Evolutionary conservation across 2,329 filamentous ascomycete genomes (phyloP).

Genomic region (Aaosphaeria arxii): DNA sequence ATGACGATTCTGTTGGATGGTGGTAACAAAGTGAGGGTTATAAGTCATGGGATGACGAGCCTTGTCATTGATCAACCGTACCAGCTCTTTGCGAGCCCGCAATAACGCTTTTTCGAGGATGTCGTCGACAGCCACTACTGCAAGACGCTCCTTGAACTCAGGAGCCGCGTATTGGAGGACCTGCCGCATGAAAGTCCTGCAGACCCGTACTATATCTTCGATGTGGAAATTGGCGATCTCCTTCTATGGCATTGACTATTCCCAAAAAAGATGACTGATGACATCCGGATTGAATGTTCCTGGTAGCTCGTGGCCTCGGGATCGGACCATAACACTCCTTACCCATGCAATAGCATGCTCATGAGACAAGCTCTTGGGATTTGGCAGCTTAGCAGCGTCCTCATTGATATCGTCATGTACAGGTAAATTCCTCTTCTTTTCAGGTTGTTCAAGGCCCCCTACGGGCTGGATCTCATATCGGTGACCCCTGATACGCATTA

Average conservation of each 20-base stretch:
- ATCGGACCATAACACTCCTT: background rate
- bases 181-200: constrained; percentile 26
- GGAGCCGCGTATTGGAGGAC: constrained; percentile 24
- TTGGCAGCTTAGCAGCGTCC: too few relatives aligned
- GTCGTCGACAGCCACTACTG: background rate
- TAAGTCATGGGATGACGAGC: constrained; percentile 51
- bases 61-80: constrained; percentile 45
- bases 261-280: constrained; percentile 56
- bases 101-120: background rate
- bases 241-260: constrained; percentile 57
- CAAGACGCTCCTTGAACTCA: background rate
- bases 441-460: too few relatives aligned
- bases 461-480: too few relatives aligned
- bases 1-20: constrained; percentile 4
- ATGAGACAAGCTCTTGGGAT: background rate
- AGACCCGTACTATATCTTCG: background rate
- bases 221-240: constrained; percentile 35
- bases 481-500: too few relatives aligned
- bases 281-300: constrained; percentile 60
- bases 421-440: too few relatives aligned
- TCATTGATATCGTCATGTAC: too few relatives aligned
- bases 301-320: constrained; percentile 55
- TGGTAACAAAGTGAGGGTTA: constrained; percentile 38
- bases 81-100: constrained; percentile 18
- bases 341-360: background rate